Evolutionary conservation across 306 rosid species (phyloP).

Genomic region (Erythrophleum fordii): DNA sequence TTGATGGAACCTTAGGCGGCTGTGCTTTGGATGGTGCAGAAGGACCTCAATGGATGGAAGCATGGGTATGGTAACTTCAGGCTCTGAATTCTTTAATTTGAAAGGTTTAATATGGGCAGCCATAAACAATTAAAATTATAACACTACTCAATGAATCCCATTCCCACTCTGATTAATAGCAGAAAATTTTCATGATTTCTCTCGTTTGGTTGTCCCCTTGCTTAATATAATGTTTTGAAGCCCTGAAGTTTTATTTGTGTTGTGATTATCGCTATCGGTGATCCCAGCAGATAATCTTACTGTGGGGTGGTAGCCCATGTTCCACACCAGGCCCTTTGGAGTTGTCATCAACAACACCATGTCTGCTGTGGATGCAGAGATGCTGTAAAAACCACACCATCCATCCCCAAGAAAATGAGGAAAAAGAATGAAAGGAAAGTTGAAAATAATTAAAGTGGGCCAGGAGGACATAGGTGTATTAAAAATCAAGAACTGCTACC

Average conservation of each 20-base stretch:
- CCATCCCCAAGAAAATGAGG: not conserved
- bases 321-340: not conserved
- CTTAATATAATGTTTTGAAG: constrained; percentile 29
- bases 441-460: not conserved
- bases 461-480: not conserved
- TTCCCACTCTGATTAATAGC: constrained; percentile 17
- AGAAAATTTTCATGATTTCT: constrained; percentile 29
- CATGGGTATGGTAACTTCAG: constrained; percentile 79
- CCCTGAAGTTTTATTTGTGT: not conserved
- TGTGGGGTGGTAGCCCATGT: constrained; percentile 12
- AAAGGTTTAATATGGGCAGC: constrained; percentile 23
- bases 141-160: constrained; percentile 4
- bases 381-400: not conserved
- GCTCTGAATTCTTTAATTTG: constrained; percentile 29
- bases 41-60: constrained; percentile 99
- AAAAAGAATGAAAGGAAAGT: not conserved
- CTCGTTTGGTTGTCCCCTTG: constrained; percentile 30
- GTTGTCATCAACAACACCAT: not conserved
- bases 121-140: not conserved
- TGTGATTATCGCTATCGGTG: not conserved
- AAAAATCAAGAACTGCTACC: constrained; percentile 2
- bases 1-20: constrained; percentile 97
- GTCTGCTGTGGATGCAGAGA: constrained; percentile 23
- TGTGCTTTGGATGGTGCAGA: constrained; percentile 99
- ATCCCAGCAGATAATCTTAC: not conserved